Evolutionary conservation across 2,329 filamentous ascomycete species (phyloP), one percentile per base, ranked within the genome.

Genomic region (Zymoseptoria brevis): DNA sequence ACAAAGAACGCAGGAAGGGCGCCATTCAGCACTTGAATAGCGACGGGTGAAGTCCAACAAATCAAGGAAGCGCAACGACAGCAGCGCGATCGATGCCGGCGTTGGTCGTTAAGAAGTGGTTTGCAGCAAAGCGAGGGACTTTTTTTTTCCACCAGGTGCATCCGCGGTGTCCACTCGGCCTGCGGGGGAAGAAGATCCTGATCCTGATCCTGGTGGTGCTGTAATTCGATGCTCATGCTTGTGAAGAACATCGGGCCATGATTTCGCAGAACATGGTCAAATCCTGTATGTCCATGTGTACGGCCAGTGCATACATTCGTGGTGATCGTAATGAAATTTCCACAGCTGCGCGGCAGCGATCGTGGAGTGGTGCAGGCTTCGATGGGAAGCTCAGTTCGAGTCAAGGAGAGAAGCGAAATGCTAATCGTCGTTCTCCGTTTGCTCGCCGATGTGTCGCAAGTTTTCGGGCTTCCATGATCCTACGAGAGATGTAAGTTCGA

Each of bases 401-500:
- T 45, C 35, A n/a, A 45, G 35, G 35, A 45, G 35, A 45, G 35
- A 53, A 24, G 53, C 16, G 50, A 21, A 48, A 13, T 45, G 19
- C n/a, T 24, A 19, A 5, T 55, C 29, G 16, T 45, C 30, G 52
- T 58, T 24, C 26, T 30, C 24, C 19, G 58, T 53, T 55, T 68
- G 57, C 58, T 72, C 71, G 67, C 87, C 87, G 67, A 90, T 88
- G 67, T 89, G 85, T 63, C 87, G 81, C 70, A 88, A 83, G 66
- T 75, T 81, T 70, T 89, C 86, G 22, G 87, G 87, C 72, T 90
- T 90, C 87, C 87, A 90, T 3, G 86, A 87, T 54, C 87, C 87
- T 90, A 68, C 41, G 13, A 45, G 55, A 19, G 13, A 26, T 53
- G 60, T 66, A 48, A 63, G 60, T 22, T 29, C 13, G 22, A 49